Evolutionary conservation across 129 eudicot genomes (phyloP).

Genomic region (Tanacetum coccineum): DNA sequence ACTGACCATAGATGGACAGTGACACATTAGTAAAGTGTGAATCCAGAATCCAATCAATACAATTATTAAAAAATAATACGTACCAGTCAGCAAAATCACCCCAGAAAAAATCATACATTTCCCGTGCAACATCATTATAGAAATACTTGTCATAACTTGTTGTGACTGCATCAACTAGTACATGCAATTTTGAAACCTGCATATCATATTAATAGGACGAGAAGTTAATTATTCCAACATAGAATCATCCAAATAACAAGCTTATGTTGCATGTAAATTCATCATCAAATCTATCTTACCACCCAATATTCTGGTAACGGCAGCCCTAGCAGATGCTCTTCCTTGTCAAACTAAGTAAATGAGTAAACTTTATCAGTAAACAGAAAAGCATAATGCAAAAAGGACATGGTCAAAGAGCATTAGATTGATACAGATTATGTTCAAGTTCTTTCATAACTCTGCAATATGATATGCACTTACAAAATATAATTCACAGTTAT

Average conservation of each 20-base stretch:
- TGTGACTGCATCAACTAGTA: slow-evolving; percentile 76
- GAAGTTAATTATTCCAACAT: background rate
- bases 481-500: no score
- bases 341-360: no score
- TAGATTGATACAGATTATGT: no score
- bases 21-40: no score
- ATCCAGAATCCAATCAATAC: no score
- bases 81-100: slow-evolving; percentile 99
- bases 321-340: slow-evolving; percentile 51
- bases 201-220: slow-evolving; percentile 1
- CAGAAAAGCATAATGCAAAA: background rate
- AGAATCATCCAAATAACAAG: background rate
- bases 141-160: slow-evolving; percentile 81
- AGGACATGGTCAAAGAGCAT: background rate
- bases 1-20: no score
- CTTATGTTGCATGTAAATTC: slow-evolving; percentile 1
- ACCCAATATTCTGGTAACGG: slow-evolving; percentile 96
- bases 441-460: no score
- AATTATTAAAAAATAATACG: slow-evolving; percentile 22
- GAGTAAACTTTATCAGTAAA: slow-evolving; percentile 27
- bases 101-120: slow-evolving; percentile 91
- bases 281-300: slow-evolving; percentile 50
- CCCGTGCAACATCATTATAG: slow-evolving; percentile 92
- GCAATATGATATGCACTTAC: no score
- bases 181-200: slow-evolving; percentile 90